Percentiles rank a stretch among this genome's conserved stretches.
phyloP scores from a whole-genome alignment of 495 filamentous ascomycete genomes.

The Symbiotaphrina buchneri region DNA sequence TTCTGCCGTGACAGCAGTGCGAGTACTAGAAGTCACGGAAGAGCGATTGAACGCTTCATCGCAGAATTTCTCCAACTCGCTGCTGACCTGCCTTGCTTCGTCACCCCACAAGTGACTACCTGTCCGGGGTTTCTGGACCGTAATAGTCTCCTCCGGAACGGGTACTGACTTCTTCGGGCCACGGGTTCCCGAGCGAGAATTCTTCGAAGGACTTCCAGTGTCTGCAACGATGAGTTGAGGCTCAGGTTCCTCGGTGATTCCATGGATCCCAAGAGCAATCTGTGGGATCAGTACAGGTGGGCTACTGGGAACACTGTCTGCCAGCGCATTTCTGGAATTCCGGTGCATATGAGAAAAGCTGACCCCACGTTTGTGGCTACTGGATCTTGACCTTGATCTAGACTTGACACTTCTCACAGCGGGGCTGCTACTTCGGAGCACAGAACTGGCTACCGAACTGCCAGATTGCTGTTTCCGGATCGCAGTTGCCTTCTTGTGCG shows the following conservation, averaged over 20 bases:
- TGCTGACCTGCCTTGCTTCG: conserved; percentile 40
- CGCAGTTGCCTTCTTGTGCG: not conserved
- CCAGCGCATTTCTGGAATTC: conserved; percentile 12
- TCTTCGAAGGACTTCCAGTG: too few relatives aligned
- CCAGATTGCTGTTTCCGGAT: conserved; percentile 11
- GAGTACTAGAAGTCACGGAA: conserved; percentile 22
- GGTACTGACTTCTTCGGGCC: too few relatives aligned
- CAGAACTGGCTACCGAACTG: conserved; percentile 31
- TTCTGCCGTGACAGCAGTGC: too few relatives aligned
- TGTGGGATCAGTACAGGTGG: conserved; percentile 13
- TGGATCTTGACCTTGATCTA: too few relatives aligned
- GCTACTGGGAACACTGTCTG: too few relatives aligned
- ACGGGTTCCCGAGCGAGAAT: too few relatives aligned
- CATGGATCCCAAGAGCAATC: too few relatives aligned
- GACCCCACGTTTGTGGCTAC: conserved; percentile 53
- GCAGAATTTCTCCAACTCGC: conserved; percentile 42
- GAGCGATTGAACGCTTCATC: conserved; percentile 69
- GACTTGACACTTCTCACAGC: conserved; percentile 25
- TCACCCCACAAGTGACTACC: conserved; percentile 27
- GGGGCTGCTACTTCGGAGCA: conserved; percentile 28
- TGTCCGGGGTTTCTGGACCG: too few relatives aligned
- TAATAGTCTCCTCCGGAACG: too few relatives aligned
- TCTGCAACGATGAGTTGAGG: too few relatives aligned
- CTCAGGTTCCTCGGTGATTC: not conserved
- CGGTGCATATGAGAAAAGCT: conserved; percentile 42